A percentile compares a stretch with the other conserved stretches of the same genome.
Evolutionary conservation across 108 stramenopile genomes (phyloP).

Genomic region (Fragilaria crotonensis): DNA sequence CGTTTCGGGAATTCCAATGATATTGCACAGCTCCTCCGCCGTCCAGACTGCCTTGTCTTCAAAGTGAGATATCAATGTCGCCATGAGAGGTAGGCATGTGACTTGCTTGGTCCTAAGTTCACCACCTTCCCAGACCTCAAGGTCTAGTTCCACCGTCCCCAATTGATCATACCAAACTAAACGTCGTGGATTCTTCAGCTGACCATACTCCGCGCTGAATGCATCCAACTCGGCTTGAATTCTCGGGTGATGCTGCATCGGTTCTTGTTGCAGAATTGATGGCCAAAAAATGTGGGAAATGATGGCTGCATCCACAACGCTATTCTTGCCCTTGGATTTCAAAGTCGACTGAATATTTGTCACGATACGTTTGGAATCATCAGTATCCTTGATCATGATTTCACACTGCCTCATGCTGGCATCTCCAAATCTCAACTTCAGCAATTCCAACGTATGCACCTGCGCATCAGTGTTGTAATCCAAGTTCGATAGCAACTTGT

Average conservation of each 20-base stretch:
- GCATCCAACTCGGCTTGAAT: conserved; percentile 58
- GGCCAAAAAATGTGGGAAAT: conserved; percentile 98
- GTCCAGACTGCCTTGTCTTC: conserved; percentile 74
- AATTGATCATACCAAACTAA: conserved; percentile 84
- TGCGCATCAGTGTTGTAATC: conserved; percentile 90
- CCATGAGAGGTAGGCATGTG: conserved; percentile 78
- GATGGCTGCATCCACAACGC: conserved; percentile 74
- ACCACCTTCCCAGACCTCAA: conserved; percentile 72
- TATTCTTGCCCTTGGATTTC: conserved; percentile 20
- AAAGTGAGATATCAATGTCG: conserved; percentile 89
- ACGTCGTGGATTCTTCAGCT: conserved; percentile 89
- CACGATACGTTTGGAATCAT: conserved; percentile 91
- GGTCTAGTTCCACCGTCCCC: conserved; percentile 84
- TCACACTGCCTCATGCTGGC: conserved; percentile 88
- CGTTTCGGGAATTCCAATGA: conserved; percentile 65
- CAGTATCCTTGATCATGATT: conserved; percentile 96
- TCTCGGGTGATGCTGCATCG: conserved; percentile 76
- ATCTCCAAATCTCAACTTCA: conserved; percentile 96
- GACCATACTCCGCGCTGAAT: conserved; percentile 66
- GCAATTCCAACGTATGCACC: conserved; percentile 91
- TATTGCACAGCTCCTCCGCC: conserved; percentile 53
- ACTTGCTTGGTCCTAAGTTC: conserved; percentile 62
- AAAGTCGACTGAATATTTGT: conserved; percentile 66
- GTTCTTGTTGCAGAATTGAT: conserved; percentile 59
- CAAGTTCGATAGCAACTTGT: conserved; percentile 85